phyloP scores from a whole-genome alignment of 2,329 filamentous ascomycete species.

The Scytalidium lignicola region DNA sequence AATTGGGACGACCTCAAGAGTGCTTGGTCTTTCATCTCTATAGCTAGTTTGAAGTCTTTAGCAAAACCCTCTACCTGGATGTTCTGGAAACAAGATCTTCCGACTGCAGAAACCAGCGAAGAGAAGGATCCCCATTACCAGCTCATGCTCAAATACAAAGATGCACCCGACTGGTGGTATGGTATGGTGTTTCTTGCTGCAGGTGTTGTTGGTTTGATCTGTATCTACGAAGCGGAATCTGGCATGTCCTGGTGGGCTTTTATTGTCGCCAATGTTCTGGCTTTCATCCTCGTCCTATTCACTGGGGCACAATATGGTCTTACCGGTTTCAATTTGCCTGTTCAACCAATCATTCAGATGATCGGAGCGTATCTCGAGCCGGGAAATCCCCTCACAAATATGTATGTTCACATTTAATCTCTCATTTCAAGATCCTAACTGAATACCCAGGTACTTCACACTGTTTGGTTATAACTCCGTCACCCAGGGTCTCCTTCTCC shows the following conservation, averaged over 20 bases:
- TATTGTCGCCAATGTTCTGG: constrained; percentile 21
- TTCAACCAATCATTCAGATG: constrained; percentile 43
- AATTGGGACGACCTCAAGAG: constrained; percentile 31
- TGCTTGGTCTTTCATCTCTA: constrained; percentile 20
- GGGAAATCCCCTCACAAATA: constrained; percentile 65
- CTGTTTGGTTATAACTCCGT: constrained; percentile 55
- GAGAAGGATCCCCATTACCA: constrained; percentile 45
- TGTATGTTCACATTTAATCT: constrained; percentile 44
- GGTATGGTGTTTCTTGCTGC: constrained; percentile 36
- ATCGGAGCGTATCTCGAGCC: constrained; percentile 40
- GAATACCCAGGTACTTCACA: constrained; percentile 55
- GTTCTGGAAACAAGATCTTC: constrained; percentile 11
- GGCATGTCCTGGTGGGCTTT: constrained; percentile 34
- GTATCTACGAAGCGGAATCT: constrained; percentile 3
- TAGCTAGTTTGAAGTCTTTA: constrained; percentile 8
- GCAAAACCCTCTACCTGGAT: constrained; percentile 8
- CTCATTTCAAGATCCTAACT: constrained; percentile 34
- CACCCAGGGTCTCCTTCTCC: constrained; percentile 37
- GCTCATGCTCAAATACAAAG: constrained; percentile 50
- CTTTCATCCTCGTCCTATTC: constrained; percentile 16
- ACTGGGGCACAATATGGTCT: constrained; percentile 36
- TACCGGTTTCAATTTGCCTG: constrained; percentile 40
- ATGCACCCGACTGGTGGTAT: constrained; percentile 54
- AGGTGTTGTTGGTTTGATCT: constrained; percentile 32
- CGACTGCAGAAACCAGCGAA: constrained; percentile 21